Evolutionary conservation across 306 rosid species (phyloP).

Genomic region (Trifolium pratense): DNA sequence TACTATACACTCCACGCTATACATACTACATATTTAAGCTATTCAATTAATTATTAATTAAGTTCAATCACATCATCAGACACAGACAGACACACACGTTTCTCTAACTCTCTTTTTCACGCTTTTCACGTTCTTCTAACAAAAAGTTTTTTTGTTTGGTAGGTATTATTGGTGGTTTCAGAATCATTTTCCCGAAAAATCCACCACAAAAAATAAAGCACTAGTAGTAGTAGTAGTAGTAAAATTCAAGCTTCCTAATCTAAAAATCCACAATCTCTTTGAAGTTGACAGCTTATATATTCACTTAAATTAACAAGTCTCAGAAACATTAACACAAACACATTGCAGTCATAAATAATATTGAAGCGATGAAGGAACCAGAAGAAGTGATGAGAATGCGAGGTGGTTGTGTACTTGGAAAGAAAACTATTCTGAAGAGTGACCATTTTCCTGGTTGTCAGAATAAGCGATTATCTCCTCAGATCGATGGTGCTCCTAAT

Average conservation of each 20-base stretch:
- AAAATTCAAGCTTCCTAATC: neutral
- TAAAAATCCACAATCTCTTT: neutral
- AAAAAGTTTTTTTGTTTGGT: neutral
- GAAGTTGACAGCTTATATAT: constrained; percentile 13
- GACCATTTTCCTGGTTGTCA: constrained; percentile 99
- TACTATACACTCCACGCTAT: neutral
- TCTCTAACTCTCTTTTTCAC: constrained; percentile 4
- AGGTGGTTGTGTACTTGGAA: constrained; percentile 85
- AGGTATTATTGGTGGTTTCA: neutral
- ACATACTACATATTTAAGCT: neutral
- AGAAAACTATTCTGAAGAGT: constrained; percentile 89
- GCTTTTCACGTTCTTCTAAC: constrained; percentile 35
- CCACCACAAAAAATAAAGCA: no score
- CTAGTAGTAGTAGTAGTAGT: no score
- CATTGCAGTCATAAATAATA: neutral
- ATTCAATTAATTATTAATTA: neutral
- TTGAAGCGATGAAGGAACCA: constrained; percentile 53
- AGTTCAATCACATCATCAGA: constrained; percentile 23
- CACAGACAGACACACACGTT: neutral
- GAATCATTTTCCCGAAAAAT: constrained; percentile 24
- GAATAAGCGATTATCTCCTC: constrained; percentile 84
- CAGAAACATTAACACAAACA: neutral
- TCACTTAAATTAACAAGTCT: neutral
- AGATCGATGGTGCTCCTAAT: constrained; percentile 96
- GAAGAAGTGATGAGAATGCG: constrained; percentile 84